Percentiles rank a stretch among this genome's conserved stretches.
phyloP scores from a whole-genome alignment of 306 rosid genomes.

The Echinosophora koreensis region DNA sequence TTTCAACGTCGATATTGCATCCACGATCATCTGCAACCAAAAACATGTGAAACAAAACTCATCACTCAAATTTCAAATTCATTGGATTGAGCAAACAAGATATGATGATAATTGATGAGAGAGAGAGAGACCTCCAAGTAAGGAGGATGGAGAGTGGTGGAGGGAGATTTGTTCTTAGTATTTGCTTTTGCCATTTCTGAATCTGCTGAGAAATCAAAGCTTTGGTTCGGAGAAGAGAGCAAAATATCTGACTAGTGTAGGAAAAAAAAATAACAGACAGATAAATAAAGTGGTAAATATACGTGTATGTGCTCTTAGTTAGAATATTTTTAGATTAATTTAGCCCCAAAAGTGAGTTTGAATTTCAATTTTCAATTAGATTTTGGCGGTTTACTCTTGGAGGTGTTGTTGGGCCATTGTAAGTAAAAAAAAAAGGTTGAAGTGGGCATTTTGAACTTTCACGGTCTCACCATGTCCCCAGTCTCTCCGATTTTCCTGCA shows the following conservation, averaged over 20 bases:
- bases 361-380: conserved; percentile 42
- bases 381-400: conserved; percentile 40
- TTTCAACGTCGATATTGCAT: conserved; percentile 45
- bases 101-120: neutral
- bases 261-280: neutral
- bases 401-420: neutral
- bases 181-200: conserved; percentile 43
- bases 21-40: conserved; percentile 45
- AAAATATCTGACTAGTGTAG: neutral
- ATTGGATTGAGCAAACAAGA: neutral
- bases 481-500: too few species aligned
- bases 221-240: neutral
- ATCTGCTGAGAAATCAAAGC: neutral
- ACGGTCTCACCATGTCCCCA: too few species aligned
- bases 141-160: conserved; percentile 43
- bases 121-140: conserved; percentile 35
- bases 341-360: conserved; percentile 4
- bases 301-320: too few species aligned
- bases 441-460: too few species aligned
- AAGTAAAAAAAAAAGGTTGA: too few species aligned
- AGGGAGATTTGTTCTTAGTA: conserved; percentile 30
- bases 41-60: neutral
- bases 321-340: too few species aligned
- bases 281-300: neutral
- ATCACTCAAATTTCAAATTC: neutral